Conservation (phyloP, 371 early-diverging fungal genomes). For the Mucor ambiguus region DNA sequence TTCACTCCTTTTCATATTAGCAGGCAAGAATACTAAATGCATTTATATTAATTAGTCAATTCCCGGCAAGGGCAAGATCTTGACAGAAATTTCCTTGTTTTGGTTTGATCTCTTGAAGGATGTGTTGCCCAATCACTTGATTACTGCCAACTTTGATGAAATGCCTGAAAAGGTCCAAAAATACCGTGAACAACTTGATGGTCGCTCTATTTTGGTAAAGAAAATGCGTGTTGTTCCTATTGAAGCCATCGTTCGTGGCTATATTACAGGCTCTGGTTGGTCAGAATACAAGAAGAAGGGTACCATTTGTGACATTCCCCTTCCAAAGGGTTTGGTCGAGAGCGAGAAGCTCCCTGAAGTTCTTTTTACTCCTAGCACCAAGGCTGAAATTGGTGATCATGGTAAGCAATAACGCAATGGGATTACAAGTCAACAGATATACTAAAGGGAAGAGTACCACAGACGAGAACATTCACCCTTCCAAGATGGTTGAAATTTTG, state of each 20-base stretch:
- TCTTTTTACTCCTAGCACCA: slow-evolving; percentile 96
- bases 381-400: slow-evolving; percentile 97
- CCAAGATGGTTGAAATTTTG: slow-evolving; percentile 83
- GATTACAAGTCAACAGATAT: neutral
- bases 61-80: slow-evolving; percentile 93
- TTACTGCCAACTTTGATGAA: slow-evolving; percentile 89
- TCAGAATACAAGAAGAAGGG: slow-evolving; percentile 90
- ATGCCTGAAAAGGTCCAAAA: slow-evolving; percentile 89
- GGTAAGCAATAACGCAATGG: slow-evolving; percentile 46
- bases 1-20: neutral
- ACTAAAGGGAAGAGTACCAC: neutral
- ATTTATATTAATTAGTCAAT: slow-evolving; percentile 67
- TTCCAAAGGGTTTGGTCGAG: slow-evolving; percentile 83
- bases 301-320: slow-evolving; percentile 89
- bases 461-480: slow-evolving; percentile 98
- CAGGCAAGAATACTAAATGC: neutral
- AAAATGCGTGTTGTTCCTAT: slow-evolving; percentile 93
- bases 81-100: slow-evolving; percentile 91
- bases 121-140: slow-evolving; percentile 90
- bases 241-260: slow-evolving; percentile 98
- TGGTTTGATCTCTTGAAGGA: slow-evolving; percentile 93
- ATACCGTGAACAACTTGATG: slow-evolving; percentile 86
- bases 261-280: slow-evolving; percentile 97
- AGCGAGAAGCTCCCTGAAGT: slow-evolving; percentile 82
- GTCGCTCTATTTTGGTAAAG: slow-evolving; percentile 90